Evolutionary conservation across 2,329 filamentous ascomycete genomes (phyloP).

Genomic region (Paraphaeosphaeria minitans): DNA sequence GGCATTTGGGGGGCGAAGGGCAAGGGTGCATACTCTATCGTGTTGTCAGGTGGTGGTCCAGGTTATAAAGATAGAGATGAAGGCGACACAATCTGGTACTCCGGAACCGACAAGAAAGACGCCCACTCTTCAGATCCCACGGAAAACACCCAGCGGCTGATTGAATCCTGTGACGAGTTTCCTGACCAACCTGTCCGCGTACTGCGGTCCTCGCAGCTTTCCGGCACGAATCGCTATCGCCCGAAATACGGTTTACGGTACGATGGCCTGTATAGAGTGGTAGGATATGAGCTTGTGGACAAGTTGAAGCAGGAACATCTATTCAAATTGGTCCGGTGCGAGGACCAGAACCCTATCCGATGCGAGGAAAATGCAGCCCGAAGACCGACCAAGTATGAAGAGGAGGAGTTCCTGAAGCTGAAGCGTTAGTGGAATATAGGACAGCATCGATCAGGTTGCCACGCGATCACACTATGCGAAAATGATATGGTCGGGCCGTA

Average conservation of each 20-base stretch:
- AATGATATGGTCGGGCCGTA: background rate
- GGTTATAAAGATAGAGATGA: slow-evolving; percentile 57
- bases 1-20: slow-evolving; percentile 55
- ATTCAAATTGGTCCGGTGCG: slow-evolving; percentile 54
- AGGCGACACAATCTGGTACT: slow-evolving; percentile 58
- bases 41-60: slow-evolving; percentile 53
- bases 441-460: background rate
- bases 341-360: slow-evolving; percentile 56
- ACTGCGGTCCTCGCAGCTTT: slow-evolving; percentile 53
- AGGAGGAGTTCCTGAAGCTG: slow-evolving; percentile 27
- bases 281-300: slow-evolving; percentile 47
- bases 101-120: slow-evolving; percentile 54
- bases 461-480: background rate
- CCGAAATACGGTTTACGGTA: slow-evolving; percentile 60
- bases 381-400: slow-evolving; percentile 49
- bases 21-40: slow-evolving; percentile 60
- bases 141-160: slow-evolving; percentile 50
- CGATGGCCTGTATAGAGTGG: slow-evolving; percentile 61
- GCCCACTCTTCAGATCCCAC: slow-evolving; percentile 26
- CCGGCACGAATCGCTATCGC: slow-evolving; percentile 46
- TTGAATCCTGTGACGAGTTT: slow-evolving; percentile 44
- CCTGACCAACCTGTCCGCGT: slow-evolving; percentile 54
- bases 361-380: slow-evolving; percentile 47
- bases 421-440: slow-evolving; percentile 25
- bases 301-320: slow-evolving; percentile 49